Conservation (phyloP, 306 rosid genomes). For the Cicer cuneatum region DNA sequence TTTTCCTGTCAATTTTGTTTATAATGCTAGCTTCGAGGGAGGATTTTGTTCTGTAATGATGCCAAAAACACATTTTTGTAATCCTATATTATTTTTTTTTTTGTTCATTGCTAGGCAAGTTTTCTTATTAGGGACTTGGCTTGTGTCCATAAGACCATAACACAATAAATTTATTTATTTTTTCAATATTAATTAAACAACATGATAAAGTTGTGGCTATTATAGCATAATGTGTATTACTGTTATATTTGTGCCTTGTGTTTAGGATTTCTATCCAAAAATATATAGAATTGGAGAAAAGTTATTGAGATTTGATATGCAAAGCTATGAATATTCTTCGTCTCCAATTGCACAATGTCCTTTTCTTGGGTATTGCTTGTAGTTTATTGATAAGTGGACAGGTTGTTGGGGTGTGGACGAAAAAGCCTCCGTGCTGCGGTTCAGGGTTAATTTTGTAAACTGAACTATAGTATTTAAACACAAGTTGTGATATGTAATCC, state of each 20-base stretch:
- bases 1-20: not conserved
- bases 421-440: no score
- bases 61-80: not conserved
- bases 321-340: not conserved
- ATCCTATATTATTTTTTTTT: not conserved
- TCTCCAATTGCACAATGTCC: not conserved
- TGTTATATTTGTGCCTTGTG: not conserved
- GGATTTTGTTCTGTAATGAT: not conserved
- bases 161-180: not conserved
- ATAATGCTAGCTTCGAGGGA: not conserved
- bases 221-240: not conserved
- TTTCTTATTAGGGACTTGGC: not conserved
- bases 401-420: no score
- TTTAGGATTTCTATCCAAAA: not conserved
- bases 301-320: constrained; percentile 6
- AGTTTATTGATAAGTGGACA: no score
- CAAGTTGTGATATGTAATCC: no score
- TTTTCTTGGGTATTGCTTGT: no score
- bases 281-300: not conserved
- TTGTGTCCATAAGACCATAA: not conserved
- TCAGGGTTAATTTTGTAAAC: no score
- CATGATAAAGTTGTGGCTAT: not conserved
- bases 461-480: no score
- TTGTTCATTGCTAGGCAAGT: not conserved
- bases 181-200: not conserved